Evolutionary conservation across 2,329 filamentous ascomycete species (phyloP).

Genomic region (Talaromyces rugulosus): DNA sequence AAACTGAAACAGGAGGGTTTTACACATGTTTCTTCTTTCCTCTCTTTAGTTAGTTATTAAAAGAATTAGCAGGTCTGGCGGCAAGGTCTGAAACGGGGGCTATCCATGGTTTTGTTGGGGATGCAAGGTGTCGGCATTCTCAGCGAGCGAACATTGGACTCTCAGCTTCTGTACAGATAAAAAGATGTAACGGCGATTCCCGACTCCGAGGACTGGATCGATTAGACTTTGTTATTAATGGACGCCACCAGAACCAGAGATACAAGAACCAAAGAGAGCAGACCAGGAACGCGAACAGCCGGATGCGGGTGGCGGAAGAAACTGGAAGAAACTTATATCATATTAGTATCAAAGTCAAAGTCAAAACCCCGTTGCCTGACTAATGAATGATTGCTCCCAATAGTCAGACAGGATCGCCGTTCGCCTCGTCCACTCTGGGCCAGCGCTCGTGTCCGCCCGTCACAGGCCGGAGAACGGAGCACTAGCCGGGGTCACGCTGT

Average conservation of each 20-base stretch:
- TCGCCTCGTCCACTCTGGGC: conserved; percentile 9
- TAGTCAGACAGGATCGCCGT: conserved; percentile 11
- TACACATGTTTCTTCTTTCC: too few species aligned
- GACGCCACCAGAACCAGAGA: background rate
- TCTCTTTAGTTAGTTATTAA: too few species aligned
- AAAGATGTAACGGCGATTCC: too few species aligned
- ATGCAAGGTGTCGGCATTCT: background rate
- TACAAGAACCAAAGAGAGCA: background rate
- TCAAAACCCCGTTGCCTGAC: background rate
- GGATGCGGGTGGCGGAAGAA: background rate
- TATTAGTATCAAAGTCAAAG: too few species aligned
- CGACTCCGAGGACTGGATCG: background rate
- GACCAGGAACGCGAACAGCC: too few species aligned
- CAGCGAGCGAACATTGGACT: background rate
- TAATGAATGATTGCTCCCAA: background rate
- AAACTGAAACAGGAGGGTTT: background rate
- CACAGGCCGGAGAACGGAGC: conserved; percentile 3
- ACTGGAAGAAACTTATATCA: background rate
- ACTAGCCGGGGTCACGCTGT: conserved; percentile 6
- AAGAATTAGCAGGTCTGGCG: too few species aligned
- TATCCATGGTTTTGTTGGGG: too few species aligned
- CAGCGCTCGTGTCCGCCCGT: conserved; percentile 11
- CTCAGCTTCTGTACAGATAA: too few species aligned
- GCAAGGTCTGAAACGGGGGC: too few species aligned
- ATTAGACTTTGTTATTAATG: background rate